Evolutionary conservation across 805 yeast genomes (phyloP).

Genomic region (Wickerhamiella dianesei): DNA sequence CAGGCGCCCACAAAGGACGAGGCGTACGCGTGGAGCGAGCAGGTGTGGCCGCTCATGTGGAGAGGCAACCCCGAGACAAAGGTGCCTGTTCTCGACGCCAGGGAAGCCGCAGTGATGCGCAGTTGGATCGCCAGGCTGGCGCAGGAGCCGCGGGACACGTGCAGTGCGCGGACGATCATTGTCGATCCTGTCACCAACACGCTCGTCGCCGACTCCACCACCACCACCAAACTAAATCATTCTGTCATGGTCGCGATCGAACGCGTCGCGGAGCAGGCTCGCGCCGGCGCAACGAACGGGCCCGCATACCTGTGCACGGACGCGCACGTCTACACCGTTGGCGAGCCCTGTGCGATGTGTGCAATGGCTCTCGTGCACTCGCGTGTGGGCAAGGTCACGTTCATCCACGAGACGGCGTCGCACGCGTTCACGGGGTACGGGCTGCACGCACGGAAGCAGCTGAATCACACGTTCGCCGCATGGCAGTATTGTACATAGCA

Average conservation of each 20-base stretch:
- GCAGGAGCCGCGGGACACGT: constrained; percentile 6
- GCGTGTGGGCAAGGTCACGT: constrained; percentile 55
- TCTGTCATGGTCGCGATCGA: constrained; percentile 62
- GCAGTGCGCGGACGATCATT: constrained; percentile 37
- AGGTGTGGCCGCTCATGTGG: constrained; percentile 86
- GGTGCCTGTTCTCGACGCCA: constrained; percentile 33
- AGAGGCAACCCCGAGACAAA: constrained; percentile 60
- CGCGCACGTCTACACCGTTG: constrained; percentile 71
- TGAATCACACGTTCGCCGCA: constrained; percentile 81
- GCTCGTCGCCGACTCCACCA: constrained; percentile 32
- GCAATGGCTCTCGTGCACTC: constrained; percentile 93
- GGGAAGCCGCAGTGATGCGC: constrained; percentile 36
- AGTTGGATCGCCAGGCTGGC: constrained; percentile 24
- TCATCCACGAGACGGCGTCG: constrained; percentile 42
- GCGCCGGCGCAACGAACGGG: constrained; percentile 11
- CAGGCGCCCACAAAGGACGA: constrained; percentile 64
- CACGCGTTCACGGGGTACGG: constrained; percentile 44
- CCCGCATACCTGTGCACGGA: constrained; percentile 55
- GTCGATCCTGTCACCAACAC: constrained; percentile 41
- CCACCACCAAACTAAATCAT: constrained; percentile 35
- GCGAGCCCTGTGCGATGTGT: constrained; percentile 96
- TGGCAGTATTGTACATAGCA: constrained; percentile 32
- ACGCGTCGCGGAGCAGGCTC: constrained; percentile 37
- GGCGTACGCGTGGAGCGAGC: constrained; percentile 47
- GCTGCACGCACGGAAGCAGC: constrained; percentile 56